Base-by-base conservation (phyloP, 306 rosid genomes). In the Pterocarpus santalinus region DNA sequence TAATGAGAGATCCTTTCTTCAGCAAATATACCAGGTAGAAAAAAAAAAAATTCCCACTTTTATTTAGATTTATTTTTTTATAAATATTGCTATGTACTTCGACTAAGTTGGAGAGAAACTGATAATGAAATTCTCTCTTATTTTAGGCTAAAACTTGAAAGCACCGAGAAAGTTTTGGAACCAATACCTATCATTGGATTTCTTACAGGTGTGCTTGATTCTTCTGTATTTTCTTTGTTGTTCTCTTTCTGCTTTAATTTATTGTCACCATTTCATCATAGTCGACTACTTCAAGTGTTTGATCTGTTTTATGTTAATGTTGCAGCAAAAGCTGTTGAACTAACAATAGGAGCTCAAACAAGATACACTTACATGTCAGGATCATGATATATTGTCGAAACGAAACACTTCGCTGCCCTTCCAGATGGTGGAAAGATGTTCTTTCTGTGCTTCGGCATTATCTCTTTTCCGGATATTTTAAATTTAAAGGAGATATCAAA, bases 1-100 rank as follows among this genome's bases (percentile, higher is more conserved):
- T 96, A 72, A 87, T 96, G 99, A 90, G 98, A 87, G 98, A 96
- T 86, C 99, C 99, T n/a, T 93, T 96, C 86, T 96, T 96, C 81
- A 88, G 77, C 94, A 89, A 89, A 86, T 89, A 87, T 82, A 93
- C 93, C 43, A 90, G 99, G 99, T 93, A 22, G 28, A 22, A 22
- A 22, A 22, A 22, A 22, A 22, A 22, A 22, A 22, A 22, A 22
- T 22, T 22, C 28, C 28, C 28, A 22, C 28, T 22, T 22, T 22
- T 22, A 0, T 22, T 22, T 22, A 22, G 28, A 22, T 22, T 22
- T 22, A 22, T 22, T 22, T 22, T 22, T 22, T 22, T 22, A 22
- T 22, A 22, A 22, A 22, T 22, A 22, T 22, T 22, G 28, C 28
- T 22, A 22, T 49, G 8, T 46, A 13, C 17, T 2, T 39, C 65